Evolutionary conservation across 805 yeast genomes (phyloP).

Genomic region (Cyberlindnera samutprakarnensis): DNA sequence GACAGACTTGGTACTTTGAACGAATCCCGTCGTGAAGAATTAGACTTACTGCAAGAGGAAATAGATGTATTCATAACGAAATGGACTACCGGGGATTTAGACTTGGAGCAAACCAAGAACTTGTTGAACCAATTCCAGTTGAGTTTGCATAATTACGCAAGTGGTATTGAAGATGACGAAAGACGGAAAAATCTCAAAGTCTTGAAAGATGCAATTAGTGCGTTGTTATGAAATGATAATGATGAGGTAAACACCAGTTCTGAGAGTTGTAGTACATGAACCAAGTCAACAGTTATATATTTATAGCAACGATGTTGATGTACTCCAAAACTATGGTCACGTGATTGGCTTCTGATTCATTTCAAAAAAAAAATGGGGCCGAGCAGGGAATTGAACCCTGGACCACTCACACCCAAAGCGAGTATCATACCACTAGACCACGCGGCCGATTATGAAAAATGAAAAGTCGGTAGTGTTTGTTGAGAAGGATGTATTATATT

Average conservation of each 20-base stretch:
- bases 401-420: conserved; percentile 11
- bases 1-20: conserved; percentile 17
- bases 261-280: too few species aligned
- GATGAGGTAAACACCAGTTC: too few species aligned
- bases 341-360: too few species aligned
- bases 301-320: too few species aligned
- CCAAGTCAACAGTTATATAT: too few species aligned
- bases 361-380: conserved; percentile 9
- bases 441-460: conserved; percentile 2
- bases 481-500: too few species aligned
- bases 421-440: conserved; percentile 7
- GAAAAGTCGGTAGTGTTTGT: too few species aligned
- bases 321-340: too few species aligned
- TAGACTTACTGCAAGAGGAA: conserved; percentile 9
- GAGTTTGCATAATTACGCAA: conserved; percentile 15
- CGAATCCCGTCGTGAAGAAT: conserved; percentile 3
- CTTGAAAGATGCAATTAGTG: conserved; percentile 13
- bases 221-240: conserved; percentile 3
- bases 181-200: conserved; percentile 7
- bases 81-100: conserved; percentile 17
- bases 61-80: conserved; percentile 15
- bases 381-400: conserved; percentile 14
- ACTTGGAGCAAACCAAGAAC: conserved; percentile 9
- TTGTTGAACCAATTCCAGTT: conserved; percentile 12
- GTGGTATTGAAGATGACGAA: conserved; percentile 3